A percentile compares a stretch with the other conserved stretches of the same genome.
phyloP scores from a whole-genome alignment of 306 rosid genomes.

The Senna siamea region DNA sequence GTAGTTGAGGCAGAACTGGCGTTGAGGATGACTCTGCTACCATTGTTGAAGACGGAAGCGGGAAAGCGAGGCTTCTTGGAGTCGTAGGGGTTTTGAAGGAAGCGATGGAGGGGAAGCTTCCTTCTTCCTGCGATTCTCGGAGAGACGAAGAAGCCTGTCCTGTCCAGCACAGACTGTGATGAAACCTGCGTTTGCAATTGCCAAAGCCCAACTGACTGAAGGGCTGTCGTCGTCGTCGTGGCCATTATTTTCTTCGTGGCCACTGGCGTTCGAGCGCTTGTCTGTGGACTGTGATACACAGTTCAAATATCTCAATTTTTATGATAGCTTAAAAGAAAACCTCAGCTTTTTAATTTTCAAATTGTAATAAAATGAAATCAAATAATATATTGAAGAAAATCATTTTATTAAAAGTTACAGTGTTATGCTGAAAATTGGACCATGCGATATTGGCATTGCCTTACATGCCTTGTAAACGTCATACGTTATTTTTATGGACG shows the following conservation, averaged over 20 bases:
- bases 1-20: constrained; percentile 36
- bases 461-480: too few species aligned
- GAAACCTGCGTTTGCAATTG: constrained; percentile 23
- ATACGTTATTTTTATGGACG: too few species aligned
- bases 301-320: neutral
- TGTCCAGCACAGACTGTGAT: constrained; percentile 24
- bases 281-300: neutral
- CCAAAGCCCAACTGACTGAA: constrained; percentile 29
- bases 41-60: neutral
- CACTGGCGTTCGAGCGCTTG: neutral
- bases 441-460: too few species aligned
- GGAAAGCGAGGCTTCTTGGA: too few species aligned
- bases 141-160: constrained; percentile 24
- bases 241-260: constrained; percentile 39
- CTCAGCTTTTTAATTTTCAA: too few species aligned
- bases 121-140: constrained; percentile 2
- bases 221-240: constrained; percentile 6
- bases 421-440: too few species aligned
- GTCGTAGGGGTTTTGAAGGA: constrained; percentile 8
- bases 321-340: too few species aligned
- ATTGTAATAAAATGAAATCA: too few species aligned
- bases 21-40: constrained; percentile 17
- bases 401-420: too few species aligned
- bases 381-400: too few species aligned
- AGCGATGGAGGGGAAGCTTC: neutral